Evolutionary conservation across 1,284 basidiomycete species (phyloP), one percentile per base, ranked within the genome.

Genomic region (Takashimella koratensis): DNA sequence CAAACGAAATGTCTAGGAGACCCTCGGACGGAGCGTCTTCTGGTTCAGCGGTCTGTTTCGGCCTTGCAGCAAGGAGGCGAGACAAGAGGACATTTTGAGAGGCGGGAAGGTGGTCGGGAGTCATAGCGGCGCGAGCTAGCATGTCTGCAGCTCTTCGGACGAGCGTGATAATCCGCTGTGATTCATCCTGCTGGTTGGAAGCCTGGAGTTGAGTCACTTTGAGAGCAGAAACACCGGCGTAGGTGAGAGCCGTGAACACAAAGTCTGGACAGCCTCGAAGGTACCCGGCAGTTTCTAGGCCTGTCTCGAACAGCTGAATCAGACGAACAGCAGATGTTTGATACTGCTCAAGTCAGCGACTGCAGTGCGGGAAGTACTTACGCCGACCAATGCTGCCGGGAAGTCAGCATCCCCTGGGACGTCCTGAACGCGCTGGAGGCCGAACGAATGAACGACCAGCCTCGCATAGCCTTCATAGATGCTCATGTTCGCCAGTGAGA

Each of bases 201-300:
- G 47, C 46, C 4, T 52, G 51, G 16, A 58, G 50, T 11, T 49
- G 43, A 23, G 46, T 45, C 19, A 60, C 56, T 21, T 61, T 53
- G 13, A 71, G 51, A 0, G 68, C 47, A 2, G 68, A 68, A 1
- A 63, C 62, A 4, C 62, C 61, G 3, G 64, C 68, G 42, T 68
- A 71, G 11, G 67, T 68, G 1, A 68, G 50, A 25, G 56, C 60
- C 1, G 63, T 68, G 47, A 61, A 62, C 2, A 63, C 51, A 27
- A 67, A 63, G 39, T 71, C 68, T 3, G 66, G 66, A 26, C 59
- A 59, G 12, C 68, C 61, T 20, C 63, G 59, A 10, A 47, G 52
- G 11, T 58, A 41, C 20, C 52, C 46, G 2, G 52, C 23, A 2
- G 39, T 21, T 13, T 65, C 57, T 13, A 59, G 50, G 39, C 52